Evolutionary conservation across 2,329 filamentous ascomycete species (phyloP), one percentile per base, ranked within the genome.

Genomic region (Aotearoamyces nothofagi): DNA sequence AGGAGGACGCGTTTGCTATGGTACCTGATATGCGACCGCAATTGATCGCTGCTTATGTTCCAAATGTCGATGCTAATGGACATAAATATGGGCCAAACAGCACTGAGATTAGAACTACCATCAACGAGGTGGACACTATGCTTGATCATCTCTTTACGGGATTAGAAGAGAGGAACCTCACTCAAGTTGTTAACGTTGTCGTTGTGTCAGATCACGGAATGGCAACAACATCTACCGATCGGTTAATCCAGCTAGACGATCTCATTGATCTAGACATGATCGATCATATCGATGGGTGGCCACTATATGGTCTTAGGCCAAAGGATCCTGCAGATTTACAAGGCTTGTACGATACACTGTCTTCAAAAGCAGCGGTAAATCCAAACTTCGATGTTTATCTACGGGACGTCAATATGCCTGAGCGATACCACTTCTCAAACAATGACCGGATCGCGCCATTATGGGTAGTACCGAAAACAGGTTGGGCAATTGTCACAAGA

Each of bases 131-230:
- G 2, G 90, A 98, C 50, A 56, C 53, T 2, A 92, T 96, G 82
- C 60, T 98, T 15, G 78, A 73, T 15, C 52, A 66, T 13, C 57
- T 98, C 2, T 78, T 96, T 45, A 52, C 60, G 2, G 86, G 86
- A 0, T 61, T 98, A 0, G 69, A 86, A 36, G 56, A 66, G 26
- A 74, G 90, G 27, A 94, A 96, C 48, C 57, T 98, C 28, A 93
- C 84, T 0, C 50, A 77, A 12, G 79, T 98, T 35, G 82, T 96
- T 47, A 98, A 98, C 40, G 67, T 98, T 5, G 74, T 98, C 17
- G 66, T 98, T n/a, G 87, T 98, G 3, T 94, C 84, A 1, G 90
- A 98, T 49, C 90, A 98, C 49, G 90, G 90, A 28, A 98, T 98
- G 90, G 90, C 90, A 1, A 92, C 84, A 0, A 96, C 90, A 0